Conservation (phyloP, 2,329 filamentous ascomycete genomes). For the Ascochyta fabae region DNA sequence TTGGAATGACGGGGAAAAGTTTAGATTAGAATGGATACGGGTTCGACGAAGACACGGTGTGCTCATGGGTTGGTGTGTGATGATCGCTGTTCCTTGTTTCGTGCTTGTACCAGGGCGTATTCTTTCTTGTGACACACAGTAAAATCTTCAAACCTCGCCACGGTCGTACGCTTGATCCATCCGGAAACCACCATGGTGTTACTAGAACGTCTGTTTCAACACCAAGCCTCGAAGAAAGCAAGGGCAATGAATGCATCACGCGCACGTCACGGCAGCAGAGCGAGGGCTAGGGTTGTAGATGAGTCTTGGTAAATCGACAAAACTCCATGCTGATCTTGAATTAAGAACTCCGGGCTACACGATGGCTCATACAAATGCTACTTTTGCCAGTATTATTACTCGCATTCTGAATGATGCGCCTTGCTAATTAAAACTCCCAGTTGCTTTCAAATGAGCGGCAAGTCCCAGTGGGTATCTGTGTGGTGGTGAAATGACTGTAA, state of each 20-base stretch:
- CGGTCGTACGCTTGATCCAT: neutral
- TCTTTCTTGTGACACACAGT: neutral
- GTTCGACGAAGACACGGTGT: neutral
- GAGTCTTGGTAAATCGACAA: slow-evolving; percentile 2
- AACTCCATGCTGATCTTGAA: slow-evolving; percentile 11
- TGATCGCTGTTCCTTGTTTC: neutral
- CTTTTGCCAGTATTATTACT: slow-evolving; percentile 13
- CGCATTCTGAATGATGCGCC: slow-evolving; percentile 7
- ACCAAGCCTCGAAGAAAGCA: neutral
- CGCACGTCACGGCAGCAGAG: neutral
- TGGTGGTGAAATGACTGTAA: slow-evolving; percentile 20
- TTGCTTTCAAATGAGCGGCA: slow-evolving; percentile 20
- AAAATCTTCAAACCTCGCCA: neutral
- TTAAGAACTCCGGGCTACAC: slow-evolving; percentile 15
- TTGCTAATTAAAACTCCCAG: slow-evolving; percentile 18
- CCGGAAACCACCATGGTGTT: neutral
- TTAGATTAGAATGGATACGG: neutral
- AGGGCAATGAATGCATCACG: neutral
- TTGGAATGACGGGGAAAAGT: neutral
- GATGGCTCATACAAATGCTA: slow-evolving; percentile 5
- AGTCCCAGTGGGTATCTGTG: slow-evolving; percentile 22
- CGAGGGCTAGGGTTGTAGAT: neutral
- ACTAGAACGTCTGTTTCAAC: slow-evolving; percentile 1
- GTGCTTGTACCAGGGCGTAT: neutral
- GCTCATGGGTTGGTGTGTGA: neutral